phyloP scores from a whole-genome alignment of 2,329 filamentous ascomycete genomes.

The Remersonia thermophila region DNA sequence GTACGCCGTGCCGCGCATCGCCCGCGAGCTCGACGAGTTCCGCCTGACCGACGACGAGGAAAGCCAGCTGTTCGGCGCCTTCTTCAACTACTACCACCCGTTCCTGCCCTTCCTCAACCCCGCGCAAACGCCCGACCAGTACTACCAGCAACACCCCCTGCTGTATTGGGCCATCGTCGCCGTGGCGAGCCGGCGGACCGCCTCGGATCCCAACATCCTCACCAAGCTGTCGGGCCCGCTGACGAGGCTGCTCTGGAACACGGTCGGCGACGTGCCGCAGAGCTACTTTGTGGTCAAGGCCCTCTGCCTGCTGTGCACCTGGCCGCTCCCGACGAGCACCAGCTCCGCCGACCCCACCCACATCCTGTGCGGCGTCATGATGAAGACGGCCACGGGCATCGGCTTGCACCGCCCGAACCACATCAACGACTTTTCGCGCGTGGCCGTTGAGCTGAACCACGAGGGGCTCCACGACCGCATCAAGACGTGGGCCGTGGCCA shows the following conservation, averaged over 20 bases:
- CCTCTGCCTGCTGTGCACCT: slow-evolving; percentile 66
- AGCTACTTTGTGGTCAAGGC: slow-evolving; percentile 74
- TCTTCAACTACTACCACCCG: slow-evolving; percentile 63
- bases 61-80: slow-evolving; percentile 57
- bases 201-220: slow-evolving; percentile 49
- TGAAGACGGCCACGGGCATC: slow-evolving; percentile 76
- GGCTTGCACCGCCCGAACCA: slow-evolving; percentile 70
- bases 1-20: slow-evolving; percentile 47
- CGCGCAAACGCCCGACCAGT: slow-evolving; percentile 55
- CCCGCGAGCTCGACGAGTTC: slow-evolving; percentile 50
- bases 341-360: slow-evolving; percentile 72
- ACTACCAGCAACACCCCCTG: slow-evolving; percentile 64
- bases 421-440: slow-evolving; percentile 70
- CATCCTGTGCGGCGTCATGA: slow-evolving; percentile 72
- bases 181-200: slow-evolving; percentile 61
- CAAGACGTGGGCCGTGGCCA: slow-evolving; percentile 74
- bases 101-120: slow-evolving; percentile 66
- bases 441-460: slow-evolving; percentile 61
- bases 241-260: slow-evolving; percentile 63
- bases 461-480: slow-evolving; percentile 70
- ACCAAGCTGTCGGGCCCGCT: slow-evolving; percentile 55
- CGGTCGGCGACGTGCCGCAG: slow-evolving; percentile 63
- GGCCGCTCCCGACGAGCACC: slow-evolving; percentile 72
- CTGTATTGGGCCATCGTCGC: slow-evolving; percentile 78
- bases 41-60: slow-evolving; percentile 52